Conservation (phyloP, 768 basidiomycete species). For the Holtermannia corniformis region DNA sequence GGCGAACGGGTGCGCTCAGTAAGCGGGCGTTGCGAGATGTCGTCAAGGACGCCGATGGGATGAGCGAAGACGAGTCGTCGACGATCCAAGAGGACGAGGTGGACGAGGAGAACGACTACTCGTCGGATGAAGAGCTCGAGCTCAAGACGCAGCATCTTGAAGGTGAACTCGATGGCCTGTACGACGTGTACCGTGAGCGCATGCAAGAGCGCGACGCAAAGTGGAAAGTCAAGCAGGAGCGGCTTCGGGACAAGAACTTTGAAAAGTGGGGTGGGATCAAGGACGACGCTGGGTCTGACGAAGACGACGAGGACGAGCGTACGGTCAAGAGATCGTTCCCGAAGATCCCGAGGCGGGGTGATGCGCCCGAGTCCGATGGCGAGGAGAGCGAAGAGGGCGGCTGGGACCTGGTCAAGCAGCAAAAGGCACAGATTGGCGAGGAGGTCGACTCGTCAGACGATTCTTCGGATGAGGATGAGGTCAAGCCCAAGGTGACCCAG, state of each 20-base stretch:
- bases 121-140: conserved; percentile 56
- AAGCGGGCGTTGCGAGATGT: conserved; percentile 46
- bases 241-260: conserved; percentile 60
- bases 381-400: conserved; percentile 48
- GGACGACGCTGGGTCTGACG: conserved; percentile 32
- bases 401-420: conserved; percentile 39
- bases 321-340: conserved; percentile 48
- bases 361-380: conserved; percentile 44
- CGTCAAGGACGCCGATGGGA: conserved; percentile 43
- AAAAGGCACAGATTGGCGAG: conserved; percentile 34
- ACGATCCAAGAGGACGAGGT: conserved; percentile 44
- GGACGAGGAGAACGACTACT: conserved; percentile 44
- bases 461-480: conserved; percentile 50
- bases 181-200: conserved; percentile 73
- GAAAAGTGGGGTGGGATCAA: conserved; percentile 73
- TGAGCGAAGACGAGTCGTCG: conserved; percentile 41
- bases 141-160: conserved; percentile 58
- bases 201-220: conserved; percentile 77
- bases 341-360: conserved; percentile 40
- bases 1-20: conserved; percentile 41
- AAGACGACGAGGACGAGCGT: conserved; percentile 40
- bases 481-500: conserved; percentile 22
- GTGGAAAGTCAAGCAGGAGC: conserved; percentile 68
- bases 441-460: conserved; percentile 27
- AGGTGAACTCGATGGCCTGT: conserved; percentile 76